Conservation (phyloP, 306 rosid genomes). For the Corylus avellana region DNA sequence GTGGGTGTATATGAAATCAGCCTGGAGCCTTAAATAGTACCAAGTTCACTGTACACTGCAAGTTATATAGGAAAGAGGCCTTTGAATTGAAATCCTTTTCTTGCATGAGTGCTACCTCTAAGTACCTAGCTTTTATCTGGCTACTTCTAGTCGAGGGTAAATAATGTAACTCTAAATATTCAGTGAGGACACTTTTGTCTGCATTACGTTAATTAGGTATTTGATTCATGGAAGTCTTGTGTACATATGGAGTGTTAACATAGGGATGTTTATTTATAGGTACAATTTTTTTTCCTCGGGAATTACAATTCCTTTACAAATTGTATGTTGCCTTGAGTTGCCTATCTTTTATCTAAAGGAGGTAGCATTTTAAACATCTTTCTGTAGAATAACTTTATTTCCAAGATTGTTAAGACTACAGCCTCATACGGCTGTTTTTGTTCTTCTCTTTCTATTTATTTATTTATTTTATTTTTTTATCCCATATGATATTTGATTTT, state of each 20-base stretch:
- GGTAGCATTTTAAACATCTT: neutral
- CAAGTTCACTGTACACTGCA: neutral
- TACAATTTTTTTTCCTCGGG: neutral
- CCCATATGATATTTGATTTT: neutral
- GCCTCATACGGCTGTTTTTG: neutral
- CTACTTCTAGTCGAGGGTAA: neutral
- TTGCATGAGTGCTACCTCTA: neutral
- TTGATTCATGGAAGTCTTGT: neutral
- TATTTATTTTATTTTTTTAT: neutral
- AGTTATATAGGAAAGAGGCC: neutral
- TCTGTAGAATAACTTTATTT: neutral
- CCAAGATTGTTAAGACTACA: neutral
- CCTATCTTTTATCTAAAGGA: neutral
- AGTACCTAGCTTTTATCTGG: neutral
- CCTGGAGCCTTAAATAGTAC: neutral
- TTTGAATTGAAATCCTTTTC: conserved; percentile 1
- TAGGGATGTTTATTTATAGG: neutral
- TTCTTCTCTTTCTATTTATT: neutral
- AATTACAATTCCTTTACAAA: neutral
- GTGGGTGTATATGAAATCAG: neutral
- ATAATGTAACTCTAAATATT: neutral
- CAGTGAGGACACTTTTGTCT: neutral
- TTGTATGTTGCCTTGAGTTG: neutral
- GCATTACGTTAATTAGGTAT: neutral
- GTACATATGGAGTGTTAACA: neutral